Conservation (phyloP, 2,329 filamentous ascomycete species). For the Ceratocystis destructans region DNA sequence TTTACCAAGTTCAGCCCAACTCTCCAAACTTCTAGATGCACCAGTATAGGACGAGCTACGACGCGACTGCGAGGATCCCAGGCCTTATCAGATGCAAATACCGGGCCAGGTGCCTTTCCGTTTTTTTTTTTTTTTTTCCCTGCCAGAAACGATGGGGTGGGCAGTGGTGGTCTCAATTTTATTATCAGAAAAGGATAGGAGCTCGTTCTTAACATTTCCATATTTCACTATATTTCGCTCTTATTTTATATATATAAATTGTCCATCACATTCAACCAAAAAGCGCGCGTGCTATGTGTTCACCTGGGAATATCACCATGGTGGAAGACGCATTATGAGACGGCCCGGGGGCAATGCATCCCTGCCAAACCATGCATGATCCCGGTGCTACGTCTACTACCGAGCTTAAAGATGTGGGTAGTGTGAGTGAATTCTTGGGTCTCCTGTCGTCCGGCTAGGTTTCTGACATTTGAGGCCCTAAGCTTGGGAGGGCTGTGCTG, state of each 20-base stretch:
- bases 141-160: not conserved
- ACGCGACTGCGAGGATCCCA: slow-evolving; percentile 11
- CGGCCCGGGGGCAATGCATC: not conserved
- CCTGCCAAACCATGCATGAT: not conserved
- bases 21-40: slow-evolving; percentile 3
- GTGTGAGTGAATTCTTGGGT: not conserved
- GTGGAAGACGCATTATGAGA: not conserved
- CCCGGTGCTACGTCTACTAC: not conserved
- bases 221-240: not conserved
- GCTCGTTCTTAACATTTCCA: not conserved
- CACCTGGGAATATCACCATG: not conserved
- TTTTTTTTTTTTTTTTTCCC: not conserved
- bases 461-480: not conserved
- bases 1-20: not conserved
- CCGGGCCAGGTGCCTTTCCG: not conserved
- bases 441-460: not conserved
- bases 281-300: too few species aligned
- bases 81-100: slow-evolving; percentile 12
- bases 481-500: not conserved
- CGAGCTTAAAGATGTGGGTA: not conserved
- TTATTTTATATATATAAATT: not conserved
- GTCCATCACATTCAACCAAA: not conserved
- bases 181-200: not conserved
- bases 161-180: not conserved
- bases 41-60: slow-evolving; percentile 6